A percentile compares a stretch with the other conserved stretches of the same genome.
phyloP scores from a whole-genome alignment of 2,329 filamentous ascomycete species.

The Leptographium wingfieldii region DNA sequence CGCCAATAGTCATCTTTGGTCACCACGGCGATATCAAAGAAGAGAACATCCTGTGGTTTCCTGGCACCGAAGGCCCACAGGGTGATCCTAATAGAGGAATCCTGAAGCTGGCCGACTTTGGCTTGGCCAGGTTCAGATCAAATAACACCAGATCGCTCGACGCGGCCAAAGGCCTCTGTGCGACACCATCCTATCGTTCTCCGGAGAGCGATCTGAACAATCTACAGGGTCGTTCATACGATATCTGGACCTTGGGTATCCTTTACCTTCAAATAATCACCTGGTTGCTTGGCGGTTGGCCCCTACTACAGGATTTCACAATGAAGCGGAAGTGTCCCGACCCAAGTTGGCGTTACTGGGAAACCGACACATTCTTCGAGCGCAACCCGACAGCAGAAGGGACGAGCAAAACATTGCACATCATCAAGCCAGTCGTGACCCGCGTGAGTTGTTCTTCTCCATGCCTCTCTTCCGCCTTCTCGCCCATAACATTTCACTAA shows the following conservation, averaged over 20 bases:
- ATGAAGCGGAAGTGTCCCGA: neutral
- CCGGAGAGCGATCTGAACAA: neutral
- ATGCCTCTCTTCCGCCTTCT: neutral
- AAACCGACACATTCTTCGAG: neutral
- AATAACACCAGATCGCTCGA: neutral
- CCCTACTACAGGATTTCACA: neutral
- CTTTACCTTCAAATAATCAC: slow-evolving; percentile 13
- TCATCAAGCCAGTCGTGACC: neutral
- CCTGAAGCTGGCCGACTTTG: neutral
- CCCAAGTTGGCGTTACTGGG: neutral
- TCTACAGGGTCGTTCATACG: slow-evolving; percentile 9
- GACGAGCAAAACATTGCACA: neutral
- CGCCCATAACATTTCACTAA: neutral
- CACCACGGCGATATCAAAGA: slow-evolving; percentile 15
- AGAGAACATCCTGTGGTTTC: slow-evolving; percentile 14
- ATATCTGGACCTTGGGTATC: slow-evolving; percentile 14
- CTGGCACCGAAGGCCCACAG: neutral
- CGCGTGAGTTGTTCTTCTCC: neutral
- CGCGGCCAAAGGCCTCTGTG: neutral
- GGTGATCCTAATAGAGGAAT: neutral
- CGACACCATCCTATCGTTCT: neutral
- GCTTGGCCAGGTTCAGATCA: neutral
- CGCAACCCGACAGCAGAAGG: neutral
- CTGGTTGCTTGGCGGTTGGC: slow-evolving; percentile 2
- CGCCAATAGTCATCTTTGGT: neutral